Evolutionary conservation across 345 rosid species (phyloP).

Genomic region (Rhodamnia rubescens): DNA sequence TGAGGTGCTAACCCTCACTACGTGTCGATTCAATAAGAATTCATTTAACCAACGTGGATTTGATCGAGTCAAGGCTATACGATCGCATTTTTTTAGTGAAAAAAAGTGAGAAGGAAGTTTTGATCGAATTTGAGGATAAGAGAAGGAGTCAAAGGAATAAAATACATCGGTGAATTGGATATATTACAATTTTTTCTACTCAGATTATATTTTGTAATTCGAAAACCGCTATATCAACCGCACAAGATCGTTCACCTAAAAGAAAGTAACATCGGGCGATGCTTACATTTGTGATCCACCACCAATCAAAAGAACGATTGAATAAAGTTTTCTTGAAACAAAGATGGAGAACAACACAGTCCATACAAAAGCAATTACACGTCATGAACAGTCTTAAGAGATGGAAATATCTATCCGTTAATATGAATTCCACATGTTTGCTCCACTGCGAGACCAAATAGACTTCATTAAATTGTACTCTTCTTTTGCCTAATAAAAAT

Average conservation of each 20-base stretch:
- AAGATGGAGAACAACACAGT: not conserved
- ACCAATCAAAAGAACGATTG: not conserved
- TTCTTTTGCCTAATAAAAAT: not conserved
- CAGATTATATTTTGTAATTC: not conserved
- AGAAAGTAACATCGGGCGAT: not conserved
- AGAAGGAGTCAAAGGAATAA: not conserved
- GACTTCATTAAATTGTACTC: not conserved
- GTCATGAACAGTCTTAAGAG: not conserved
- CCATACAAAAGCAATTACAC: not conserved
- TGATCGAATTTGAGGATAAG: not conserved
- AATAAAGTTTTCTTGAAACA: not conserved
- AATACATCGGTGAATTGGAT: not conserved
- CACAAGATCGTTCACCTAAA: not conserved
- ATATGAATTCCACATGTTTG: not conserved
- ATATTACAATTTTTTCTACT: not conserved
- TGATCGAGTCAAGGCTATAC: not conserved
- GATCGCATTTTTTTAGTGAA: not conserved
- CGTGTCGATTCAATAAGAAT: not conserved
- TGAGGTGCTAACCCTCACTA: no score
- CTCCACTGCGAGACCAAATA: not conserved
- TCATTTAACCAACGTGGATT: not conserved
- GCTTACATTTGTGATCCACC: not conserved
- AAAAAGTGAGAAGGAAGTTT: not conserved
- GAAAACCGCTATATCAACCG: not conserved
- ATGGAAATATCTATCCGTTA: accelerated